phyloP scores from a whole-genome alignment of 169 alveolate species.

The Amoebophrya sp. region DNA sequence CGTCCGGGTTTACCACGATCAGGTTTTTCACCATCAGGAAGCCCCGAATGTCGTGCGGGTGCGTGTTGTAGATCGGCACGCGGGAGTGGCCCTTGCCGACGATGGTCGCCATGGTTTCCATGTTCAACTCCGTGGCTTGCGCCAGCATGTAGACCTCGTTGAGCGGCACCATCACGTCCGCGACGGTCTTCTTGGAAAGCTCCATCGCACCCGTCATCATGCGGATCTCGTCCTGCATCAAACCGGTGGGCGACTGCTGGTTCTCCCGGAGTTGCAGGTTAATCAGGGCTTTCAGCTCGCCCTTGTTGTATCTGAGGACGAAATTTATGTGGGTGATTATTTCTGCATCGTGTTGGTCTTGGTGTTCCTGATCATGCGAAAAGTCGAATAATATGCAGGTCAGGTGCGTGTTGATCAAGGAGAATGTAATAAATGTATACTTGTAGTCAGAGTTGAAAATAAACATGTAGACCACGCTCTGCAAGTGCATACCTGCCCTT shows the following conservation, averaged over 20 bases:
- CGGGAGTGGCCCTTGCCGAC: conserved; percentile 35
- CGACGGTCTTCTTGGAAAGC: neutral
- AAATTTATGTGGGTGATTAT: too few relatives aligned
- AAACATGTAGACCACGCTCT: too few relatives aligned
- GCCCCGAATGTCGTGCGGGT: conserved; percentile 30
- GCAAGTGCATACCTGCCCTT: conserved; percentile 23
- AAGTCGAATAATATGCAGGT: too few relatives aligned
- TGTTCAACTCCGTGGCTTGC: neutral
- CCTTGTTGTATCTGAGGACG: conserved; percentile 4
- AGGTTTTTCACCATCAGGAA: conserved; percentile 31
- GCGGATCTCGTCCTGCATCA: conserved; percentile 30
- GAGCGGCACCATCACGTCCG: conserved; percentile 32
- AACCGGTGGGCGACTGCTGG: conserved; percentile 7
- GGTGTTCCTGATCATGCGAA: too few relatives aligned
- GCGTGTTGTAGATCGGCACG: conserved; percentile 28
- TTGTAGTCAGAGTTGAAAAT: too few relatives aligned
- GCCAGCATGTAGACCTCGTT: neutral
- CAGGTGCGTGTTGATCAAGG: too few relatives aligned
- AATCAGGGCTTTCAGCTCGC: conserved; percentile 29
- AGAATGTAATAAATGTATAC: too few relatives aligned
- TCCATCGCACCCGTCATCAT: conserved; percentile 35
- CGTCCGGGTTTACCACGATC: conserved; percentile 31
- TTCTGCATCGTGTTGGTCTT: too few relatives aligned
- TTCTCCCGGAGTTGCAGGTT: conserved; percentile 28
- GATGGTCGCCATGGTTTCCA: conserved; percentile 24